phyloP scores from a whole-genome alignment of 2,329 filamentous ascomycete genomes.

The Zymoseptoria pseudotritici region DNA sequence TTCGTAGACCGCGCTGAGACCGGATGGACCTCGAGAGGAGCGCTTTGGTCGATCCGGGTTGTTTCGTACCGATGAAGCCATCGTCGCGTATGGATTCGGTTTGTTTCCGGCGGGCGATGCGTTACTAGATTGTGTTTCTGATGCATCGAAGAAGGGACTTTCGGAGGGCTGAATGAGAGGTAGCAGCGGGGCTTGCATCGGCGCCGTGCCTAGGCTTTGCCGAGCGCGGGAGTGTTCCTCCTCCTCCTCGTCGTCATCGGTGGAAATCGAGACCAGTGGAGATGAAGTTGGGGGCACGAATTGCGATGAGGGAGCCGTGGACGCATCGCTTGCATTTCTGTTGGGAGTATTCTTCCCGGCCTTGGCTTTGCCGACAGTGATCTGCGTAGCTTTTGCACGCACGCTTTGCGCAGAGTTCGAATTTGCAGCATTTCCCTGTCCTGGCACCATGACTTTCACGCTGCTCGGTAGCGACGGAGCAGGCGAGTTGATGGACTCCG shows the following conservation, averaged over 20 bases:
- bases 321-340: slow-evolving; percentile 15
- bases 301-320: slow-evolving; percentile 15
- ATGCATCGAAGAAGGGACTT: slow-evolving; percentile 29
- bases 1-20: slow-evolving; percentile 40
- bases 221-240: slow-evolving; percentile 27
- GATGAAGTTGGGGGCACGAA: slow-evolving; percentile 25
- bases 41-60: slow-evolving; percentile 9
- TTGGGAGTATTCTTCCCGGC: not conserved
- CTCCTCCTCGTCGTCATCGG: slow-evolving; percentile 25
- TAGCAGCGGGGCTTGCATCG: slow-evolving; percentile 8
- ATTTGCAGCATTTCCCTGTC: slow-evolving; percentile 4
- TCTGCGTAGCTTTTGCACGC: slow-evolving; percentile 36
- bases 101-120: slow-evolving; percentile 11
- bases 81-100: slow-evolving; percentile 34
- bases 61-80: slow-evolving; percentile 24
- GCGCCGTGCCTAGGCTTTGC: slow-evolving; percentile 18
- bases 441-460: slow-evolving; percentile 6
- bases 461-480: not conserved
- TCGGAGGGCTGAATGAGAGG: slow-evolving; percentile 23
- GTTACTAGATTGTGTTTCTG: slow-evolving; percentile 17
- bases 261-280: slow-evolving; percentile 22
- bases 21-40: slow-evolving; percentile 17
- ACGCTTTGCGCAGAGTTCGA: slow-evolving; percentile 5
- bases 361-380: slow-evolving; percentile 34
- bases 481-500: slow-evolving; percentile 5